Evolutionary conservation across 169 alveolate genomes (phyloP), one percentile per base, ranked within the genome.

Genomic region (Plasmodium chabaudi): DNA sequence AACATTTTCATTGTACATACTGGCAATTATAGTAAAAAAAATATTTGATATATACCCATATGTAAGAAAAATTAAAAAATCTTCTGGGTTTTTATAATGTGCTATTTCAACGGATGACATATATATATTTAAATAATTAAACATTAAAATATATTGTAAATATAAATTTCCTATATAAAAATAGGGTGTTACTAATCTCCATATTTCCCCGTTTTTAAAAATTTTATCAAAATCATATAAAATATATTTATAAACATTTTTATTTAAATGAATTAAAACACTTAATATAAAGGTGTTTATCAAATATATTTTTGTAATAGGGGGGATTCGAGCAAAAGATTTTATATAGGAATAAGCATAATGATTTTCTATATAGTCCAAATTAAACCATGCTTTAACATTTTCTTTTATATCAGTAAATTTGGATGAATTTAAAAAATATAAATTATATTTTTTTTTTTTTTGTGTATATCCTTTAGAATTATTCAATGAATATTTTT

Each of bases 31-130:
- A 7, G 93, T 91, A 72, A 87, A 92, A 12, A 79, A 53, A 1
- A 92, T 71, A 34, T 92, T 86, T 10, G 87, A 79, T 46, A 89
- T 47, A 34, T 75, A 68, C 5, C 96, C 96, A 87, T 69, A 93
- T 2, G 89, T 56, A 64, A 93, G 53, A 56, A 93, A 89, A 53
- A 90, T 94, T 17, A 93, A 61, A 57, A 93, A 88, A 68, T 93
- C 93, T 65, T 91, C 96, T 12, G 96, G 96, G 44, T 71, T 77
- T 42, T 87, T 64, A 73, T 90, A 79, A 68, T 92, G 93, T 39
- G 94, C 92, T 13, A 89, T 72, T 88, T 93, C 96, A 7, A 93
- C 95, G 0, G 94, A 79, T 12, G 95, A 75, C 96, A 93, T 93
- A 72, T 93, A 93, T 27, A 84, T 72, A 56, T 87, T 88, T 47